Conservation (phyloP, 208 protist genomes). For the Trypanosoma avium region DNA sequence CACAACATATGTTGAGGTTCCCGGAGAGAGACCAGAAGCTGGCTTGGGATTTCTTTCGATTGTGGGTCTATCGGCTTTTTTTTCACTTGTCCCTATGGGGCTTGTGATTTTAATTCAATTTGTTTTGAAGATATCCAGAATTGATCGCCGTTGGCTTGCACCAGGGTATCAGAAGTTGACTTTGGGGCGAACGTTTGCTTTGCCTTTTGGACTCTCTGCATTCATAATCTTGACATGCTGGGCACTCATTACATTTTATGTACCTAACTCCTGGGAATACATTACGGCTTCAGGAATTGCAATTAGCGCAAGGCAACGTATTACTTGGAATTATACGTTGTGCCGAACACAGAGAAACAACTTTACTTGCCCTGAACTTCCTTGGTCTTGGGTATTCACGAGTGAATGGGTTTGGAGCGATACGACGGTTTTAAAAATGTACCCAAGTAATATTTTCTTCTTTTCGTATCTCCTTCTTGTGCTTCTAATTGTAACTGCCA, state of each 20-base stretch:
- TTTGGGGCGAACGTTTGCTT: neutral
- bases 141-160: neutral
- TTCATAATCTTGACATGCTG: constrained; percentile 26
- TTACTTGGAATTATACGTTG: constrained; percentile 7
- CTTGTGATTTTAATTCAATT: constrained; percentile 16
- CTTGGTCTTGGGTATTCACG: constrained; percentile 44
- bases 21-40: constrained; percentile 17
- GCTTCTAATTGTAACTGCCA: constrained; percentile 24
- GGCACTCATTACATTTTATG: constrained; percentile 40
- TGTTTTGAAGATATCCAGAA: neutral
- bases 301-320: constrained; percentile 14
- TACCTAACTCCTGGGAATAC: constrained; percentile 48
- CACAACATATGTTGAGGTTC: constrained; percentile 6
- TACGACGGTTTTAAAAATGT: constrained; percentile 48
- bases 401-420: constrained; percentile 30
- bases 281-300: constrained; percentile 34
- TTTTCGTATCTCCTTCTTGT: constrained; percentile 43
- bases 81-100: constrained; percentile 30
- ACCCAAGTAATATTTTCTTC: constrained; percentile 67
- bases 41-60: constrained; percentile 27
- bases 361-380: constrained; percentile 43
- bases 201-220: constrained; percentile 2
- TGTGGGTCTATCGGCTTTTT: constrained; percentile 24
- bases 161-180: neutral
- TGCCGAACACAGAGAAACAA: constrained; percentile 6